Conservation (phyloP, 2,329 filamentous ascomycete genomes). For the Aspergillus flavus region DNA sequence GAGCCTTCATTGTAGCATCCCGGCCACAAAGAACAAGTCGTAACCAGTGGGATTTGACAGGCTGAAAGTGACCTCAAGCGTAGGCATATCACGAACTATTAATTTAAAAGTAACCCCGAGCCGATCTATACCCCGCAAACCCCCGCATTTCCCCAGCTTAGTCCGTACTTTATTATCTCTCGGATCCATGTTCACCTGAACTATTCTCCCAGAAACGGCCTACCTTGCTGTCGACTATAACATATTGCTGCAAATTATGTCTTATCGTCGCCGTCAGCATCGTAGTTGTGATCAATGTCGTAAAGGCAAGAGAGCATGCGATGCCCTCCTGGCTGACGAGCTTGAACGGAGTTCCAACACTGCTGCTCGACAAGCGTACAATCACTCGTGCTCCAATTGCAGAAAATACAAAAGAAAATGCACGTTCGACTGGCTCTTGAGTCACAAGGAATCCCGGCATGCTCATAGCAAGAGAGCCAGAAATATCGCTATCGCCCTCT, state of each 20-base stretch:
- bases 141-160: neutral
- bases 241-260: neutral
- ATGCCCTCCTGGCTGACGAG: slow-evolving; percentile 8
- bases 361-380: neutral
- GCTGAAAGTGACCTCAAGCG: neutral
- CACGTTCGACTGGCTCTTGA: neutral
- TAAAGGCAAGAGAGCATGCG: slow-evolving; percentile 11
- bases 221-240: neutral
- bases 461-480: neutral
- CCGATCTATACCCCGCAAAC: neutral
- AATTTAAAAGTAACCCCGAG: neutral
- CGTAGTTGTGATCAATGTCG: slow-evolving; percentile 14
- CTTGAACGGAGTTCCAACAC: neutral
- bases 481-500: neutral
- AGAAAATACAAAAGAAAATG: neutral
- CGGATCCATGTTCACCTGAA: neutral
- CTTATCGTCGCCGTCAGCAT: slow-evolving; percentile 8
- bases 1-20: neutral
- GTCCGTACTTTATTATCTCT: neutral
- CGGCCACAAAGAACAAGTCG: neutral
- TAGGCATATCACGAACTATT: neutral
- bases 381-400: neutral
- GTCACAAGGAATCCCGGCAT: neutral
- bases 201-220: neutral
- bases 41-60: neutral